A percentile compares a stretch with the other conserved stretches of the same genome.
Evolutionary conservation across 768 basidiomycete species (phyloP).

Genomic region (Crassisporium funariophilum): DNA sequence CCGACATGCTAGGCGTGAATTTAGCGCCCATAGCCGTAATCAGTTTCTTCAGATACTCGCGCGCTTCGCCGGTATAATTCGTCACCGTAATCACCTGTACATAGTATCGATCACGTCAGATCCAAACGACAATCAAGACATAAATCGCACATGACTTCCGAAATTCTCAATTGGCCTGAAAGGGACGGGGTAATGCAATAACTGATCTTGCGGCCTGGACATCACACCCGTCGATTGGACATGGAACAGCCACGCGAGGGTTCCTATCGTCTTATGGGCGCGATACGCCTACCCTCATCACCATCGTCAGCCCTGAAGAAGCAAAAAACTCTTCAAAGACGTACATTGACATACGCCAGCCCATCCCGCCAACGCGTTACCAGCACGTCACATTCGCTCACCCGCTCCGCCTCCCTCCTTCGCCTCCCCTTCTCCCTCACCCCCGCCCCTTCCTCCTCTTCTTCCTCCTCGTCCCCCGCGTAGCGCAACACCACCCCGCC

Average conservation of each 20-base stretch:
- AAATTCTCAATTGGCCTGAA: slow-evolving; percentile 61
- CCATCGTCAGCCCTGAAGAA: neutral
- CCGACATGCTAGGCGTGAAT: slow-evolving; percentile 83
- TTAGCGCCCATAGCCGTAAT: slow-evolving; percentile 74
- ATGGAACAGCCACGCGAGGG: slow-evolving; percentile 82
- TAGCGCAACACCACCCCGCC: slow-evolving; percentile 42
- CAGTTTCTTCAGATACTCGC: slow-evolving; percentile 87
- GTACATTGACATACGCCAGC: slow-evolving; percentile 68
- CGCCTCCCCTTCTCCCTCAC: slow-evolving; percentile 23
- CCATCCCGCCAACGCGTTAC: slow-evolving; percentile 73
- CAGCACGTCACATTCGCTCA: slow-evolving; percentile 68
- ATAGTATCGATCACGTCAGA: neutral
- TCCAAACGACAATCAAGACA: slow-evolving; percentile 3
- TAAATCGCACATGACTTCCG: slow-evolving; percentile 57
- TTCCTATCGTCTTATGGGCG: slow-evolving; percentile 65
- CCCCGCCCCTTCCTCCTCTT: slow-evolving; percentile 8
- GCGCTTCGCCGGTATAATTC: slow-evolving; percentile 84
- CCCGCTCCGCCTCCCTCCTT: slow-evolving; percentile 38
- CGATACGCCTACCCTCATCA: slow-evolving; percentile 54
- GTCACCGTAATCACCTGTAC: slow-evolving; percentile 78
- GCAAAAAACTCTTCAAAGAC: slow-evolving; percentile 14
- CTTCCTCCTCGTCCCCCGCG: slow-evolving; percentile 27
- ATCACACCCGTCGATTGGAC: slow-evolving; percentile 65
- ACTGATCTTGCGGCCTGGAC: slow-evolving; percentile 66
- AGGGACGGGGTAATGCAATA: slow-evolving; percentile 86